phyloP scores from a whole-genome alignment of 805 yeast genomes.

The Wickerhamiella shivajii region DNA sequence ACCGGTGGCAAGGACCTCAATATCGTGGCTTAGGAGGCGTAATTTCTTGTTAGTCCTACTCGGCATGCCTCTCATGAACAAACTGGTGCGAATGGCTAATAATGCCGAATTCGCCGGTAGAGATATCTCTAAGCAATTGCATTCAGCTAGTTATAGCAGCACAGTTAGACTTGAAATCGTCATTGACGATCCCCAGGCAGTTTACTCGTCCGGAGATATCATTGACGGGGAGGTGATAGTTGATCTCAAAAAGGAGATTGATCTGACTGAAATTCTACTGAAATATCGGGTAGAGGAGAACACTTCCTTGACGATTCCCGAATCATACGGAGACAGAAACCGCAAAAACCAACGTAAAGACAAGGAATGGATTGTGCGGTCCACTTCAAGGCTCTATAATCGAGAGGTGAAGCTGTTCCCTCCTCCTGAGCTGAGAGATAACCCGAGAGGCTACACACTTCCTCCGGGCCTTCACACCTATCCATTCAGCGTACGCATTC shows the following conservation, averaged over 20 bases:
- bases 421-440: background rate
- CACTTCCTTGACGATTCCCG: conserved; percentile 3
- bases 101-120: conserved; percentile 1
- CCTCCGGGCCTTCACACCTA: conserved; percentile 10
- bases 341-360: background rate
- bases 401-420: conserved; percentile 8
- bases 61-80: conserved; percentile 2
- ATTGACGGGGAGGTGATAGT: conserved; percentile 11
- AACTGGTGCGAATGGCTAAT: conserved; percentile 1
- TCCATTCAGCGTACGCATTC: conserved; percentile 7
- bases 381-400: conserved; percentile 2
- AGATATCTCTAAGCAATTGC: background rate
- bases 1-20: background rate
- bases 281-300: conserved; percentile 12
- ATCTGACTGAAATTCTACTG: conserved; percentile 8
- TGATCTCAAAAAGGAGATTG: conserved; percentile 7
- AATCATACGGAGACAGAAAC: background rate
- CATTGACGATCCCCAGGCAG: conserved; percentile 7
- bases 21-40: no score
- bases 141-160: conserved; percentile 1
- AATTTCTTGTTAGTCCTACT: no score
- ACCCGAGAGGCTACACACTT: conserved; percentile 7
- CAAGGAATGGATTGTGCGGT: background rate
- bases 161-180: conserved; percentile 2
- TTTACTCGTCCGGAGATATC: conserved; percentile 11